phyloP scores from a whole-genome alignment of 345 rosid genomes.

The Melaleuca quinquenervia region DNA sequence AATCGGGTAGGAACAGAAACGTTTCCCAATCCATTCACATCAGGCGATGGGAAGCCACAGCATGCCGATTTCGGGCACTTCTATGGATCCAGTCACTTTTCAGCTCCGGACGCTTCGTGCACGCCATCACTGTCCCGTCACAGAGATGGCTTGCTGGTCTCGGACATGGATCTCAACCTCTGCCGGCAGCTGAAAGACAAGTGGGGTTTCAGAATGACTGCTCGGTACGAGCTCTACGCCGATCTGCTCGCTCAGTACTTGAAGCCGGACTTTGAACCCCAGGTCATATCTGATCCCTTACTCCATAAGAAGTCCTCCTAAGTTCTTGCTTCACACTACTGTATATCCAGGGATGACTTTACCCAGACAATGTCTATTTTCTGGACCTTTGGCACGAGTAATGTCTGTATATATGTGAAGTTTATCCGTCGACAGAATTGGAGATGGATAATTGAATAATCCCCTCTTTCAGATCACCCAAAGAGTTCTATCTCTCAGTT shows the following conservation, averaged over 20 bases:
- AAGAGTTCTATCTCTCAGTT: background rate
- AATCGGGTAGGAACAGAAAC: slow-evolving; percentile 94
- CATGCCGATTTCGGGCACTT: slow-evolving; percentile 87
- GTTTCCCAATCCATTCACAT: slow-evolving; percentile 85
- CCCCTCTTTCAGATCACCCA: background rate
- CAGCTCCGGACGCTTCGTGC: slow-evolving; percentile 95
- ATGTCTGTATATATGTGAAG: background rate
- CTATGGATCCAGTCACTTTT: slow-evolving; percentile 85
- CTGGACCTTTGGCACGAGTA: background rate
- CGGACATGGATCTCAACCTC: slow-evolving; percentile 90
- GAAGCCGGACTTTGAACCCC: slow-evolving; percentile 69
- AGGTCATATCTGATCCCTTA: slow-evolving; percentile 66
- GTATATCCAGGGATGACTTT: background rate
- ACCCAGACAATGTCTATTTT: background rate
- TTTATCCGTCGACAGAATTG: background rate
- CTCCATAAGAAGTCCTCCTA: slow-evolving; percentile 45
- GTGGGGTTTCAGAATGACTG: slow-evolving; percentile 92
- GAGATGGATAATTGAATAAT: background rate
- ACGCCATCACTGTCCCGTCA: slow-evolving; percentile 69
- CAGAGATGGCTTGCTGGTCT: slow-evolving; percentile 71
- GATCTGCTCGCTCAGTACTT: slow-evolving; percentile 43
- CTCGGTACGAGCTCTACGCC: slow-evolving; percentile 65
- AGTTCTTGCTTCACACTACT: background rate
- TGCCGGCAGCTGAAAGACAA: slow-evolving; percentile 88
- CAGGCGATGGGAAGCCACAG: slow-evolving; percentile 86